phyloP scores from a whole-genome alignment of 1,284 basidiomycete species.

The Albatrellus sp. region DNA sequence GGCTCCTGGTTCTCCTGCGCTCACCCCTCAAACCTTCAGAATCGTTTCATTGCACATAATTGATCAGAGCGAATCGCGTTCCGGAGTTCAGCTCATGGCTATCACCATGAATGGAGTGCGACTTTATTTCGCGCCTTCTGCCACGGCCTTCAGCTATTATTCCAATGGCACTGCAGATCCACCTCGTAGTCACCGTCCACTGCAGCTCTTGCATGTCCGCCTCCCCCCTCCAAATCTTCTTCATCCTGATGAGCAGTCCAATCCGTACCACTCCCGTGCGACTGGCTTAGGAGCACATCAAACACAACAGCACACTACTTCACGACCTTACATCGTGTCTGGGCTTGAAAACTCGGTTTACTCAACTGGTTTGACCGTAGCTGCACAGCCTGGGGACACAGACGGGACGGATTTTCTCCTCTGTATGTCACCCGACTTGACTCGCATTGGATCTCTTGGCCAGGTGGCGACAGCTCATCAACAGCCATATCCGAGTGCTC shows the following conservation, averaged over 20 bases:
- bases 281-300: constrained; percentile 31
- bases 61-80: constrained; percentile 47
- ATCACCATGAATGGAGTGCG: constrained; percentile 71
- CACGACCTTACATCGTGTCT: constrained; percentile 43
- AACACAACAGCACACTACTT: constrained; percentile 26
- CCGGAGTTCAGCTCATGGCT: constrained; percentile 65
- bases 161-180: constrained; percentile 21
- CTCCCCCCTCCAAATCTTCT: constrained; percentile 66
- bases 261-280: constrained; percentile 28
- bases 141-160: constrained; percentile 31
- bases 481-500: constrained; percentile 22
- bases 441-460: constrained; percentile 50
- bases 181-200: constrained; percentile 28
- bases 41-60: constrained; percentile 57
- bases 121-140: constrained; percentile 62
- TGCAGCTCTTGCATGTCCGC: constrained; percentile 67
- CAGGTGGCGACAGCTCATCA: constrained; percentile 28
- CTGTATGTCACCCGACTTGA: constrained; percentile 67
- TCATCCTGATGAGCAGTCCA: constrained; percentile 60
- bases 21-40: constrained; percentile 56
- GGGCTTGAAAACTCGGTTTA: constrained; percentile 49
- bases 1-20: constrained; percentile 57
- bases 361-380: constrained; percentile 49
- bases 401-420: constrained; percentile 68
- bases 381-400: constrained; percentile 57